Evolutionary conservation across 352 stramenopile genomes (phyloP).

Genomic region (Hyaloperonospora arabidopsidis): DNA sequence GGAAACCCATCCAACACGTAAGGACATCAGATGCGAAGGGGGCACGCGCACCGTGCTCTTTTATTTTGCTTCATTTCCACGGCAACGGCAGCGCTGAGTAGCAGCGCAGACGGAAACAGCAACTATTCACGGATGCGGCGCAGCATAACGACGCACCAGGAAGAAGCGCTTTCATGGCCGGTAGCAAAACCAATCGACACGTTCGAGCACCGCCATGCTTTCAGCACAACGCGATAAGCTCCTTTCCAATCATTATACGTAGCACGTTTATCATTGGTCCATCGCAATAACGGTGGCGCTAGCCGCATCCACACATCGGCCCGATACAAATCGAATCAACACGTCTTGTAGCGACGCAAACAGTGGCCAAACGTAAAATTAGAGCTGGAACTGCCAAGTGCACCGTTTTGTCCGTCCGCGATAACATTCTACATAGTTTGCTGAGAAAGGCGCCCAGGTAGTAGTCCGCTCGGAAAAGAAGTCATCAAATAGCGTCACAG

Average conservation of each 20-base stretch:
- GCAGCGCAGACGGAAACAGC: constrained; percentile 47
- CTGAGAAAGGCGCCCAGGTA: constrained; percentile 57
- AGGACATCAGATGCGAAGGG: constrained; percentile 46
- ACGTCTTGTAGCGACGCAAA: constrained; percentile 62
- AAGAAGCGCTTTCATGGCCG: constrained; percentile 32
- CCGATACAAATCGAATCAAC: constrained; percentile 47
- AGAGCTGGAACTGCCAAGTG: too few species aligned
- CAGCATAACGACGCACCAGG: constrained; percentile 57
- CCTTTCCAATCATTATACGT: constrained; percentile 57
- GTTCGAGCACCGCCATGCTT: constrained; percentile 63
- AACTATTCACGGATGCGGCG: constrained; percentile 61
- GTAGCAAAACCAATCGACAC: constrained; percentile 59
- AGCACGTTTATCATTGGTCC: constrained; percentile 22
- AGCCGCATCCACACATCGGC: constrained; percentile 23
- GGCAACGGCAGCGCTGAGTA: constrained; percentile 42
- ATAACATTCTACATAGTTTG: constrained; percentile 59
- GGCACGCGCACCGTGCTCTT: constrained; percentile 28
- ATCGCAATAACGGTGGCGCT: constrained; percentile 8
- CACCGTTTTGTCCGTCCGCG: constrained; percentile 28
- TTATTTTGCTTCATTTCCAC: constrained; percentile 18
- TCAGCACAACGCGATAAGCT: constrained; percentile 55
- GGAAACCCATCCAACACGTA: constrained; percentile 58
- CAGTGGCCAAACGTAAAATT: too few species aligned
- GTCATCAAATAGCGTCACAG: constrained; percentile 39
- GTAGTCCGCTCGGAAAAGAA: constrained; percentile 50